Percentiles rank a stretch among this genome's conserved stretches.
Conservation (phyloP, 176 grass and related monocot species). For the Melocanna baccifera region DNA sequence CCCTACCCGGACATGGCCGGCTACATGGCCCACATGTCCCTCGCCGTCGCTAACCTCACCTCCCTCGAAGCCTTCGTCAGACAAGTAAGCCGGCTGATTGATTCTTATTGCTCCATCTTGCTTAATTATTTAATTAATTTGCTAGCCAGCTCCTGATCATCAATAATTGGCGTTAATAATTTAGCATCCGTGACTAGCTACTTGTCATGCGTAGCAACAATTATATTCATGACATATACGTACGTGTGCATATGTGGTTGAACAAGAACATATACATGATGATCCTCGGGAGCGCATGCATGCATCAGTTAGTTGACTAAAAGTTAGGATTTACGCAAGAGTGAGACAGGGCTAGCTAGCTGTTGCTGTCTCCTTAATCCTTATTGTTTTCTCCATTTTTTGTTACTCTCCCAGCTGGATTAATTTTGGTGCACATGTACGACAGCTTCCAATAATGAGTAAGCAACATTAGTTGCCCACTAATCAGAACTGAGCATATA, state of each 20-base stretch:
- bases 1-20: slow-evolving; percentile 34
- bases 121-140: background rate
- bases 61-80: slow-evolving; percentile 53
- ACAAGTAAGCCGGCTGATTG: slow-evolving; percentile 8
- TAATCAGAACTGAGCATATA: background rate
- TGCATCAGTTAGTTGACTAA: background rate
- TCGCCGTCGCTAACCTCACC: slow-evolving; percentile 60
- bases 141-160: background rate
- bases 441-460: background rate
- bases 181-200: background rate
- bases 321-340: background rate
- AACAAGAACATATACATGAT: background rate
- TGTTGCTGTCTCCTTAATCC: background rate
- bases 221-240: background rate
- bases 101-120: background rate
- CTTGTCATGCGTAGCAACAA: background rate
- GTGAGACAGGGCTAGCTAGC: background rate
- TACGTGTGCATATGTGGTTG: background rate
- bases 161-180: background rate
- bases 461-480: background rate
- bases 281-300: background rate
- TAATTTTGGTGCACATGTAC: background rate
- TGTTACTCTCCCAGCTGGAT: too few species aligned
- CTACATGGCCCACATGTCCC: slow-evolving; percentile 58
- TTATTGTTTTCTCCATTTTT: background rate